Evolutionary conservation across 1,284 basidiomycete species (phyloP).

Genomic region (Kwoniella shivajii): DNA sequence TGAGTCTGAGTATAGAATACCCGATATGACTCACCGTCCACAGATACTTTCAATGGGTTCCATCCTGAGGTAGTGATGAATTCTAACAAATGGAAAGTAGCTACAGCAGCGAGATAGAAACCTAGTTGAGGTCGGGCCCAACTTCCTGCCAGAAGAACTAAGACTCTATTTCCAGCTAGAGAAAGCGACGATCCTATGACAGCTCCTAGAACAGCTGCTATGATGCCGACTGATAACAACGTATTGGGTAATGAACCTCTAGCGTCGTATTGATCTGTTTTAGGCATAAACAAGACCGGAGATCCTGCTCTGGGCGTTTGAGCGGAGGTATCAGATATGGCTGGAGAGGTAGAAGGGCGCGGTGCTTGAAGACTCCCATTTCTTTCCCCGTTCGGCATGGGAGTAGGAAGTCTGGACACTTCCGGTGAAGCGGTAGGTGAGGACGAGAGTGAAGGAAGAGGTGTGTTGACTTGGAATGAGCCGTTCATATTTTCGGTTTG

Average conservation of each 20-base stretch:
- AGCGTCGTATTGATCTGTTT: slow-evolving; percentile 46
- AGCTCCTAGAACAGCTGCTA: slow-evolving; percentile 73
- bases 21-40: slow-evolving; percentile 83
- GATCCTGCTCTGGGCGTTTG: slow-evolving; percentile 5
- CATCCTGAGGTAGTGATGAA: slow-evolving; percentile 94
- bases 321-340: neutral
- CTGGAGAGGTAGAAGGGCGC: neutral
- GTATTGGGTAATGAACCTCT: slow-evolving; percentile 78
- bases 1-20: too few species aligned
- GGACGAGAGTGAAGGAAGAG: slow-evolving; percentile 12
- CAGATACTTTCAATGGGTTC: slow-evolving; percentile 88
- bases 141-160: slow-evolving; percentile 25
- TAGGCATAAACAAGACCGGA: slow-evolving; percentile 25
- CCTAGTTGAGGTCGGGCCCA: slow-evolving; percentile 77
- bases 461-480: slow-evolving; percentile 1
- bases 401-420: slow-evolving; percentile 15
- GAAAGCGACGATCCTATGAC: slow-evolving; percentile 47
- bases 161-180: slow-evolving; percentile 58
- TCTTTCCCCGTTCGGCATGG: slow-evolving; percentile 1
- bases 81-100: slow-evolving; percentile 89
- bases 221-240: slow-evolving; percentile 68
- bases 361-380: neutral
- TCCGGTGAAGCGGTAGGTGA: slow-evolving; percentile 16
- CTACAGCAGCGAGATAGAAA: slow-evolving; percentile 77
- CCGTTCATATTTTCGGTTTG: neutral